phyloP scores from a whole-genome alignment of 345 rosid genomes.

The Citrus cavaleriei region DNA sequence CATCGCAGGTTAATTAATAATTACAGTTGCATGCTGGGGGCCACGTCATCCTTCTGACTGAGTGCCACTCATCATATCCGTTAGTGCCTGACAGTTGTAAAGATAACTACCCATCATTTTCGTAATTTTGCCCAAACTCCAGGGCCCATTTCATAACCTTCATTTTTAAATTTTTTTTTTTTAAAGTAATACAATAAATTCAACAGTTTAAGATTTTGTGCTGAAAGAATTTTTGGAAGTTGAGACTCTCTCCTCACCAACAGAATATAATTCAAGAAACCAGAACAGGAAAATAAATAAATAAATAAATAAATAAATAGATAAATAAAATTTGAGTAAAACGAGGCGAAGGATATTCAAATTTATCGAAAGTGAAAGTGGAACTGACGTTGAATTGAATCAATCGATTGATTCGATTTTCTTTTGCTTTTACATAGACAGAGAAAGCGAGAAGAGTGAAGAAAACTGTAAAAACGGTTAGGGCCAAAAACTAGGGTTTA shows the following conservation, averaged over 20 bases:
- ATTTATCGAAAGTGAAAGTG: constrained; percentile 1
- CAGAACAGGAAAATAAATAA: too few species aligned
- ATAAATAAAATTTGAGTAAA: neutral
- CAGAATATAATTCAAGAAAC: neutral
- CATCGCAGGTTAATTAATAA: neutral
- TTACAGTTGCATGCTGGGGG: neutral
- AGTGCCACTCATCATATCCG: neutral
- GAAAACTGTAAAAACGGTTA: neutral
- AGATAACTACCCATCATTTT: neutral
- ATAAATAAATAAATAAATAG: too few species aligned
- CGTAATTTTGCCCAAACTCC: neutral
- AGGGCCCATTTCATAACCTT: neutral
- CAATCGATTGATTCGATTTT: neutral
- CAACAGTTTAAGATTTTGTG: too few species aligned
- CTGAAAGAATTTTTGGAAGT: too few species aligned
- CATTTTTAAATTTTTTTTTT: neutral
- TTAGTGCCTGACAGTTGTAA: constrained; percentile 1
- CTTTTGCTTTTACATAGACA: neutral
- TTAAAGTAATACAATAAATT: too few species aligned
- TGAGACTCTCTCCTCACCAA: neutral
- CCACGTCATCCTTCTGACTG: neutral
- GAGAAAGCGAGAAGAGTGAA: neutral
- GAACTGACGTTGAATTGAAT: neutral
- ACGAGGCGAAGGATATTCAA: constrained; percentile 5
- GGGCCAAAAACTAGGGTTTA: constrained; percentile 19